Conservation (phyloP, 192 early-diverging fungal genomes). For the Kickxella alabastrina region DNA sequence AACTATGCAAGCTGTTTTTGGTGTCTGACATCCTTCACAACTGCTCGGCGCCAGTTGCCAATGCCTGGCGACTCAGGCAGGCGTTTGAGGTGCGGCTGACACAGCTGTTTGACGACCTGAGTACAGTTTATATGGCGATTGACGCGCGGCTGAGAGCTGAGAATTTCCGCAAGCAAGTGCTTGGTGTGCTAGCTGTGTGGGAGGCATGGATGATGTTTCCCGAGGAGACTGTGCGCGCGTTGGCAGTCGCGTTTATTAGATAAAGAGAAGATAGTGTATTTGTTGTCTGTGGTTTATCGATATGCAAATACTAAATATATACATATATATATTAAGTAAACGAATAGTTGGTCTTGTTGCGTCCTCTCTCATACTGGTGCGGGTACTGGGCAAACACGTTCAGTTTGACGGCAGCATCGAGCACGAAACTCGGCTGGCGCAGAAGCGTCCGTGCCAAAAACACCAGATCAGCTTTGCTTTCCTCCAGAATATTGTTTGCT, state of each 20-base stretch:
- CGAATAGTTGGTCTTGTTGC: slow-evolving; percentile 20
- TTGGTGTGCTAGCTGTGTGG: slow-evolving; percentile 72
- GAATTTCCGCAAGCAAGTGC: slow-evolving; percentile 65
- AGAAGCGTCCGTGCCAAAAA: slow-evolving; percentile 68
- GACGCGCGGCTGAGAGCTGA: slow-evolving; percentile 77
- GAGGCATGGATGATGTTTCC: slow-evolving; percentile 89
- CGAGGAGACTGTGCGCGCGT: slow-evolving; percentile 11
- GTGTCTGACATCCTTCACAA: slow-evolving; percentile 93
- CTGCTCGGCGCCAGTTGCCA: slow-evolving; percentile 69
- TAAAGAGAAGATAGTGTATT: too few species aligned
- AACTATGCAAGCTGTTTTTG: slow-evolving; percentile 73
- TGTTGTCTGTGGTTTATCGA: too few species aligned
- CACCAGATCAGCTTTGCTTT: slow-evolving; percentile 68
- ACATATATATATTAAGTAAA: slow-evolving; percentile 16
- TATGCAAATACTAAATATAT: too few species aligned
- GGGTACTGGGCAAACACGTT: slow-evolving; percentile 60
- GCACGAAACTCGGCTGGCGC: slow-evolving; percentile 64
- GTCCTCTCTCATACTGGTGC: slow-evolving; percentile 61
- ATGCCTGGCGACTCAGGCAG: slow-evolving; percentile 81
- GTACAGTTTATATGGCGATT: slow-evolving; percentile 61
- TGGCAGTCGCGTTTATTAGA: slow-evolving; percentile 22
- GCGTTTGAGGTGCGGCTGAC: slow-evolving; percentile 61
- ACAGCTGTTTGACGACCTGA: slow-evolving; percentile 67
- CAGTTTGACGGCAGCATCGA: slow-evolving; percentile 63
- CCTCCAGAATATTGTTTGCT: slow-evolving; percentile 65